These are phyloP conservation scores for Helicosporidium sp. DNA, from an alignment of 139 green algal species.

Conservation along the genomic window DNA sequence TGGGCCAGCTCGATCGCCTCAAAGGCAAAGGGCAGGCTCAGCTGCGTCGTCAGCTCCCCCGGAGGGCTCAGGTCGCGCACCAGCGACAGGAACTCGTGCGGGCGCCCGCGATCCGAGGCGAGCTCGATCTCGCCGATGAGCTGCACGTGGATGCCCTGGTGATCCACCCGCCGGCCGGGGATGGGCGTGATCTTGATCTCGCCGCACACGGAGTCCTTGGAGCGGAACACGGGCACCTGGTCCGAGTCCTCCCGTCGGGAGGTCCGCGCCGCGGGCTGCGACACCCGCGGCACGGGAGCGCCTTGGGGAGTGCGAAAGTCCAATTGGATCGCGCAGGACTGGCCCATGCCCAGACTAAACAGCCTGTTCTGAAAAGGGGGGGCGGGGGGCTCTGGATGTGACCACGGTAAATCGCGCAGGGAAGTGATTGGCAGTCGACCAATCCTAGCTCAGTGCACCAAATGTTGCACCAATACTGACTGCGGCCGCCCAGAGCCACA, in stretches of 20 bases:
- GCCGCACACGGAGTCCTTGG: slow-evolving; percentile 47
- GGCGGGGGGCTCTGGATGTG: no score
- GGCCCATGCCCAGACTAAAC: slow-evolving; percentile 13
- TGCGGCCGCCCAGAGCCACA: no score
- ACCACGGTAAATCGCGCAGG: no score
- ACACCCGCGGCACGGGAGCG: slow-evolving; percentile 4
- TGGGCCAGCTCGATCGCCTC: slow-evolving; percentile 88
- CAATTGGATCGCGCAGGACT: slow-evolving; percentile 27
- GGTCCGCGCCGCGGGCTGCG: not conserved
- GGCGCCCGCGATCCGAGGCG: slow-evolving; percentile 52
- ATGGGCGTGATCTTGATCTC: slow-evolving; percentile 42
- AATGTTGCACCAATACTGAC: no score
- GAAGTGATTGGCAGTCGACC: not conserved
- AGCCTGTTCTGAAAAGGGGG: slow-evolving; percentile 20
- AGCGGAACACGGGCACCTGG: slow-evolving; percentile 52
- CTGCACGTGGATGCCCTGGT: slow-evolving; percentile 84
- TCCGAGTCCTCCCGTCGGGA: slow-evolving; percentile 22
- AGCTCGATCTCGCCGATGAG: slow-evolving; percentile 92
- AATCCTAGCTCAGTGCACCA: not conserved
- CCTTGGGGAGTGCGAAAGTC: no score
- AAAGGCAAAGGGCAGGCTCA: slow-evolving; percentile 82
- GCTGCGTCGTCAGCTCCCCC: slow-evolving; percentile 55
- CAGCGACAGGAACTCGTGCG: slow-evolving; percentile 75
- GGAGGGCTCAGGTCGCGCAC: slow-evolving; percentile 54
- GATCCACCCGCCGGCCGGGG: slow-evolving; percentile 74